Base-by-base conservation (phyloP, 495 filamentous ascomycete species). In the Penicillium parvum region DNA sequence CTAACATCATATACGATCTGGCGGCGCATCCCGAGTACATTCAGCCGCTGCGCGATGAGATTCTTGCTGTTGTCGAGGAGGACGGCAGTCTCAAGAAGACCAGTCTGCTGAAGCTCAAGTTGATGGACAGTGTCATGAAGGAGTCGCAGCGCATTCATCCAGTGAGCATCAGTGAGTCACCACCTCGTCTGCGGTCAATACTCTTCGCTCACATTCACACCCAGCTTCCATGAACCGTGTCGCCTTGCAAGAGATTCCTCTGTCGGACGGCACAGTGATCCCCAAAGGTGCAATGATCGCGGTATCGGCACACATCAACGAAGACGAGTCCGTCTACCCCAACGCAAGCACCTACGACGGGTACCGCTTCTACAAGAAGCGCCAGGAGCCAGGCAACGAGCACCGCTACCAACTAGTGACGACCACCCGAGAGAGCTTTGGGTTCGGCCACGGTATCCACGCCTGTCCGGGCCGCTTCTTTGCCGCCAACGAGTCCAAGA, bases 391-490 rank as follows among this genome's bases (percentile, higher is more conserved):
- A 1, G 73, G 69, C 21, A 61, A 67, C 17, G 69, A 75, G 41
- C 53, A 71, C 23, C 22, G 40, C 5, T 63, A 63, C 27, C 74
- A 77, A 38, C 47, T 76, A 19, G 72, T 73, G 3, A 62, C 62
- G 20, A 74, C 76, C 0, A 69, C 60, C 18, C 34, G 51, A n/a
- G 60, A 72, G 17, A 60, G 70, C 40, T 57, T 71, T 5, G 57
- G 50, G 1, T 80, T 77, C 40, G 74, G 76, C 0, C 62, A 71
- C 35, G 76, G 77, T 5, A 38, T 58, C 25, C 73, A 82, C 39
- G 76, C 80, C 0, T 79, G 75, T 39, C 73, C 75, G 4, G 76
- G 76, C 0, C 58, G 76, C 9, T 75, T 78, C 53, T 76, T 79
- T 40, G 76, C 75, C 2, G 52, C 58, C 2, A 64, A 68, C 30